These are phyloP conservation scores for Populus hybrid DNA, from an alignment of 441 rosid genomes.

Conservation along the genomic window DNA sequence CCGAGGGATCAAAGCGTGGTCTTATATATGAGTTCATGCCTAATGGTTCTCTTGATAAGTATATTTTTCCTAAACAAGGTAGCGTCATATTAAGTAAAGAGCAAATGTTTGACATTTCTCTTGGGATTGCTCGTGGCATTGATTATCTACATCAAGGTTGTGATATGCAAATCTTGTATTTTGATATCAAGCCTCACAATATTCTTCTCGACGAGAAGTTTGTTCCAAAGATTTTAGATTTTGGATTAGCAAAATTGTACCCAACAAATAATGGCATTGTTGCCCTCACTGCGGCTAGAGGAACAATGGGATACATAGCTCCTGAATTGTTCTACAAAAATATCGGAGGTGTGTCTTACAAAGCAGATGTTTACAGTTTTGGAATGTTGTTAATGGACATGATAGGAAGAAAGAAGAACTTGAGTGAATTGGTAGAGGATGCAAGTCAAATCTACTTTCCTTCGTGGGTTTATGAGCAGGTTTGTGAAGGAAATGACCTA, in stretches of 20 bases:
- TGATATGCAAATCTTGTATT: neutral
- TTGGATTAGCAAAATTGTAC: neutral
- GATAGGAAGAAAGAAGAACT: neutral
- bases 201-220: neutral
- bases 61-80: neutral
- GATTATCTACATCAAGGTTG: neutral
- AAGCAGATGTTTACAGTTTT: neutral
- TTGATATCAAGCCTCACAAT: neutral
- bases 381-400: neutral
- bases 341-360: neutral
- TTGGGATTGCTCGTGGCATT: neutral
- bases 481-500: neutral
- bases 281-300: neutral
- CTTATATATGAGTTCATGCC: slow-evolving; percentile 2
- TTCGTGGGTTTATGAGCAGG: neutral
- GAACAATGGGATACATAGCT: neutral
- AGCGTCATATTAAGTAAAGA: neutral
- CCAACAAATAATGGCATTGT: neutral
- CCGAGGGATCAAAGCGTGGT: neutral
- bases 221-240: neutral
- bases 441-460: neutral
- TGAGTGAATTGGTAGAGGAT: neutral
- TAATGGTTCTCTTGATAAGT: slow-evolving; percentile 9
- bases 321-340: neutral
- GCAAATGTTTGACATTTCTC: neutral